These are phyloP conservation scores for Scytalidium sp. DNA, from an alignment of 2,329 filamentous ascomycete species.

Conservation along the genomic window DNA sequence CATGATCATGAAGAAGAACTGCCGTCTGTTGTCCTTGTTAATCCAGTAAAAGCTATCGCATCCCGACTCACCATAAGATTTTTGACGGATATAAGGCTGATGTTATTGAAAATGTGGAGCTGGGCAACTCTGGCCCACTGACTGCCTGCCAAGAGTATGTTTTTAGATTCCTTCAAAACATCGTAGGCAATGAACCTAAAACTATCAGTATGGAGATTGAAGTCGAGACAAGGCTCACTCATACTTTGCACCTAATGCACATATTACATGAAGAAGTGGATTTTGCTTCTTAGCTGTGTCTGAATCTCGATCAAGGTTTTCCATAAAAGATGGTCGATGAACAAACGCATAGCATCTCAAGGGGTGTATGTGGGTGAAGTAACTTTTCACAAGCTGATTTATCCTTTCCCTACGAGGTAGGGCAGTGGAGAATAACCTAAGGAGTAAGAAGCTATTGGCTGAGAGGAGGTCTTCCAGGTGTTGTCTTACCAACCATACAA, in stretches of 20 bases:
- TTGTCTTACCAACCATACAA: neutral
- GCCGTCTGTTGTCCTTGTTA: conserved; percentile 16
- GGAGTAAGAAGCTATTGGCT: neutral
- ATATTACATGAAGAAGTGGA: conserved; percentile 22
- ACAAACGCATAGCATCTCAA: conserved; percentile 26
- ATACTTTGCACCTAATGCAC: conserved; percentile 23
- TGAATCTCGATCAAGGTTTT: conserved; percentile 20
- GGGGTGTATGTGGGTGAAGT: conserved; percentile 26
- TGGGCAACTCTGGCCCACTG: conserved; percentile 6
- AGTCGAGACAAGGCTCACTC: neutral
- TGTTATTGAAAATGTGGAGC: conserved; percentile 1
- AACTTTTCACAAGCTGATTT: conserved; percentile 16
- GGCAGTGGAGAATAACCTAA: conserved; percentile 2
- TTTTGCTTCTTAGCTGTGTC: conserved; percentile 13
- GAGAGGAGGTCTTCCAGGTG: neutral
- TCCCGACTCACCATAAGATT: conserved; percentile 6
- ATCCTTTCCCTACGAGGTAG: conserved; percentile 1
- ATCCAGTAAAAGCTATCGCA: neutral
- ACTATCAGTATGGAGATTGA: neutral
- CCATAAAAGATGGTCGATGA: conserved; percentile 26
- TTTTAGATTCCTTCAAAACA: neutral
- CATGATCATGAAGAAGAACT: conserved; percentile 29
- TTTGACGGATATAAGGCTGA: conserved; percentile 3
- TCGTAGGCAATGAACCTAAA: conserved; percentile 3
- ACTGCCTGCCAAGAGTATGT: conserved; percentile 2